A percentile compares a stretch with the other conserved stretches of the same genome.
phyloP scores from a whole-genome alignment of 2,329 filamentous ascomycete genomes.

The Aphanoascus verrucosus region DNA sequence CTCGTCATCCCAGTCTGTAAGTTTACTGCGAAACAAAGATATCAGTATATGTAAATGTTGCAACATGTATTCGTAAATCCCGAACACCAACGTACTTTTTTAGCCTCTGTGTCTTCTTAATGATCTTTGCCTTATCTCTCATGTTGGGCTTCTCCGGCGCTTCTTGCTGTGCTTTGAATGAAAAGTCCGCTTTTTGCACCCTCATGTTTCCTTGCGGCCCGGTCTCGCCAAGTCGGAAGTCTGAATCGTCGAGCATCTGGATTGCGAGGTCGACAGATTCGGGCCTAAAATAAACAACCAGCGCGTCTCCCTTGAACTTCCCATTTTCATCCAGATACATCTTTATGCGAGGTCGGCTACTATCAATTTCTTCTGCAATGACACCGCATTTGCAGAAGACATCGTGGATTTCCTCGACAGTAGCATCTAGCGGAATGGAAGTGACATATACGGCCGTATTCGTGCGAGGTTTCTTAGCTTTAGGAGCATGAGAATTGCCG shows the following conservation, averaged over 20 bases:
- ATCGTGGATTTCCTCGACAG: constrained; percentile 67
- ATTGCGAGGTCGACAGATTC: constrained; percentile 67
- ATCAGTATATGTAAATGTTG: constrained; percentile 6
- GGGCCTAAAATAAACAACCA: constrained; percentile 89
- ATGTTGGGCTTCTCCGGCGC: constrained; percentile 42
- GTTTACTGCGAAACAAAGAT: constrained; percentile 47
- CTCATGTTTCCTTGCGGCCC: constrained; percentile 54
- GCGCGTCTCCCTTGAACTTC: constrained; percentile 82
- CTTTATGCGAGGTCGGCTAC: constrained; percentile 77
- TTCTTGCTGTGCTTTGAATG: constrained; percentile 81
- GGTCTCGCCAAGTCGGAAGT: constrained; percentile 58
- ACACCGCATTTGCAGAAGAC: constrained; percentile 83
- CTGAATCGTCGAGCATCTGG: constrained; percentile 45
- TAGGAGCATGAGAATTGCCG: constrained; percentile 23
- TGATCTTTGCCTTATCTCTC: constrained; percentile 77
- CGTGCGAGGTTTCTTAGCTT: constrained; percentile 41
- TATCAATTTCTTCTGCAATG: constrained; percentile 89
- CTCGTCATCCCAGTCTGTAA: constrained; percentile 91
- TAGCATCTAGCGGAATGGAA: constrained; percentile 69
- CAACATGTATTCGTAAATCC: constrained; percentile 13
- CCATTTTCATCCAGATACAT: constrained; percentile 75
- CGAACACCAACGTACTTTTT: constrained; percentile 44
- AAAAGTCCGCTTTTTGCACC: constrained; percentile 75
- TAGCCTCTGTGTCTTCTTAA: constrained; percentile 80
- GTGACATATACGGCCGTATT: constrained; percentile 93